Evolutionary conservation across 345 rosid genomes (phyloP), one percentile per base, ranked within the genome.

Genomic region (Lagerstroemia speciosa): DNA sequence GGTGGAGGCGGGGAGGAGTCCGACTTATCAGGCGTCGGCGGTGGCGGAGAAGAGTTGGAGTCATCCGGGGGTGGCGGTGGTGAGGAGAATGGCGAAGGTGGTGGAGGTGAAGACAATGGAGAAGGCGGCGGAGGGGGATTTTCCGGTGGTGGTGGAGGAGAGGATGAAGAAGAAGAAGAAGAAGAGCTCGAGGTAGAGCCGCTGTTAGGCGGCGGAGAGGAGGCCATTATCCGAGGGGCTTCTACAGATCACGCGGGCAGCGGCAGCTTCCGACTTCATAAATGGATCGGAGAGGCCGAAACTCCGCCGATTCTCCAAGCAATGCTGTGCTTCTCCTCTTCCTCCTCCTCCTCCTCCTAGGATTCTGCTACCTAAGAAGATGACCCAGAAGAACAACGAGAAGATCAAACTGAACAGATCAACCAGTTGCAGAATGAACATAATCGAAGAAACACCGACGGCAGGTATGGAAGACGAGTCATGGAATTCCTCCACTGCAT

Each of bases 111-210:
- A 12, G 78, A 22, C 5, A 9, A n/a, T 3, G 22, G 6, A 2
- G 53, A 46, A 46, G 53, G n/a, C n/a, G 55, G 55, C 8, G 68
- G 76, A 67, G 27, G 81, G 66, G 77, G 30, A 2, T 74, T 75
- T 50, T 82, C 87, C 76, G 76, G 77, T 71, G 78, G 53, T 41
- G 86, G 65, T 74, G 87, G 79, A 48, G 46, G 16, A 36, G 68
- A 75, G 65, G 27, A 79, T 63, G 77, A 30, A 1, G 48, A 43
- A 48, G 55, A 20, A 19, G 55, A 20, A 19, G 24, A 5, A 22
- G 60, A 53, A 3, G 60, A n/a, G 60, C 24, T 53, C 29, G 60
- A 53, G 30, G 60, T 1, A 9, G 19, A 3, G 55, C 55, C 55
- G 4, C 16, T 9, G 8, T 20, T 20, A 4, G 55, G 24, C 55